Evolutionary conservation across 129 eudicot species (phyloP), one percentile per base, ranked within the genome.

Genomic region (Dittrichia graveolens): DNA sequence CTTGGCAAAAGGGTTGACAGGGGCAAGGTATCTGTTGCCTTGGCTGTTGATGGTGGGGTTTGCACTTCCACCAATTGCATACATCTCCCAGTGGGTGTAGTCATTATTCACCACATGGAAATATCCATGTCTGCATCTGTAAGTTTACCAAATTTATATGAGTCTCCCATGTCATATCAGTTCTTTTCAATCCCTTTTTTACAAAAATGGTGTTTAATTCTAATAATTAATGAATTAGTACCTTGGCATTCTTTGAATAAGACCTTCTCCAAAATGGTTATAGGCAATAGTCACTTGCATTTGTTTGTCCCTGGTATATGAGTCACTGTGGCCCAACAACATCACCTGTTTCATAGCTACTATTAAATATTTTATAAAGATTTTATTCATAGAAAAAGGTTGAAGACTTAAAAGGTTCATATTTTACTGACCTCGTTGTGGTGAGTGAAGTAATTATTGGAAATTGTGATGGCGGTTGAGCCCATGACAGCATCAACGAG

Each of bases 21-120:
- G 97, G 35, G 97, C 97, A 74, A 89, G 89, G 79, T 89, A 92
- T 85, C 96, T 73, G 78, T 92, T 92, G 65, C 96, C 97, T 67
- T 92, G 97, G 84, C 96, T 92, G 81, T 92, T 92, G 76, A 92
- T 92, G 37, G 97, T 92, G 75, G 97, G 97, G 49, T 24, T 68
- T 77, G 91, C 97, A 75, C 97, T 92, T 72, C 97, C 97, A 69
- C 97, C 97, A 71, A 92, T 92, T 9, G 97, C 97, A 76, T 92
- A 92, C 97, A 92, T 92, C 57, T 89, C 97, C 97, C 97, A 92
- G 89, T 92, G 97, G 74, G 97, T 92, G 86, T 92, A 92, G 91
- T 92, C 97, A 72, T 92, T 92, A 86, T 92, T 92, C 79, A 92
- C 97, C 79, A 92, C 97, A 80, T 92, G 97, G 83, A 92, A 92